Evolutionary conservation across 345 rosid genomes (phyloP).

Genomic region (Ailanthus altissimus): DNA sequence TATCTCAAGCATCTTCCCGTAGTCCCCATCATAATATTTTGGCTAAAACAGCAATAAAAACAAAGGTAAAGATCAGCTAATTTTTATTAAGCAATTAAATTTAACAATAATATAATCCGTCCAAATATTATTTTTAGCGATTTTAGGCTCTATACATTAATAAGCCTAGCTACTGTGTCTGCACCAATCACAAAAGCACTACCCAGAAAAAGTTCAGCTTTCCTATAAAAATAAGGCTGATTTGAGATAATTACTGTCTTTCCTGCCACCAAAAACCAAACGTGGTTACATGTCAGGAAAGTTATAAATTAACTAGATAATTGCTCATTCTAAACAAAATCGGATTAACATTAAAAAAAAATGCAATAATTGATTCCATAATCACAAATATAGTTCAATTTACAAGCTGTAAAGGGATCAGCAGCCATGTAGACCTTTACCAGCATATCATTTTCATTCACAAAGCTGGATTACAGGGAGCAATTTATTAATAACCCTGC

Average conservation of each 20-base stretch:
- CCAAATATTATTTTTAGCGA: conserved; percentile 8
- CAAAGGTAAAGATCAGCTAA: not conserved
- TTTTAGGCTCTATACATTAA: conserved; percentile 52
- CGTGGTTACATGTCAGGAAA: not conserved
- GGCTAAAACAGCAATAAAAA: conserved; percentile 51
- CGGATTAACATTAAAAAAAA: not conserved
- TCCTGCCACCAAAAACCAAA: conserved; percentile 55
- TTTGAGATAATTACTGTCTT: conserved; percentile 81
- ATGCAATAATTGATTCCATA: not conserved
- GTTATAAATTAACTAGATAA: not conserved
- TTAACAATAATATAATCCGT: conserved; percentile 1
- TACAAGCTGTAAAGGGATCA: not conserved
- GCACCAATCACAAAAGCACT: conserved; percentile 94
- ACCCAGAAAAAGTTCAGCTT: conserved; percentile 92
- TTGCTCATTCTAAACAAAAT: not conserved
- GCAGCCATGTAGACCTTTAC: not conserved
- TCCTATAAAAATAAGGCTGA: conserved; percentile 94
- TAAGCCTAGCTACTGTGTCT: conserved; percentile 88
- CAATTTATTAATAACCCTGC: not conserved
- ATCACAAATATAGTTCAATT: not conserved
- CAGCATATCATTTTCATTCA: conserved; percentile 11
- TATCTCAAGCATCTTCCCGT: conserved; percentile 65
- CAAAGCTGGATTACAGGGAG: not conserved
- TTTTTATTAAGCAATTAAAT: not conserved
- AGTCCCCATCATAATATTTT: conserved; percentile 74